A percentile compares a stretch with the other conserved stretches of the same genome.
Evolutionary conservation across 2,329 filamentous ascomycete genomes (phyloP).

Genomic region (Talaromyces sp.): DNA sequence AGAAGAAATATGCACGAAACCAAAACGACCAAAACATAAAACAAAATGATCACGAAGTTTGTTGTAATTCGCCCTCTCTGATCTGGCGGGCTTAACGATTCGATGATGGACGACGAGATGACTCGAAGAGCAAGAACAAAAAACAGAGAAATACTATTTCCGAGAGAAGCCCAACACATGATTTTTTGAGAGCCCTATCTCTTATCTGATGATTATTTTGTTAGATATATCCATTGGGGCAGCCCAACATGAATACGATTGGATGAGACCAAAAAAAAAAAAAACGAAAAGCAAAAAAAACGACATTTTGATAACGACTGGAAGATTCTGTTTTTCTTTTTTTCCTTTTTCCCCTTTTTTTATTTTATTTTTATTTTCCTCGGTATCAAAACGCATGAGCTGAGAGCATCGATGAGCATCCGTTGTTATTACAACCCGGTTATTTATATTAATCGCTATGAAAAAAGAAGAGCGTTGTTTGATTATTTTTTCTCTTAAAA

Average conservation of each 20-base stretch:
- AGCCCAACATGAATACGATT: conserved; percentile 14
- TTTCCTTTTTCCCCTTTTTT: neutral
- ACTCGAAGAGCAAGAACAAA: conserved; percentile 33
- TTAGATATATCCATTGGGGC: conserved; percentile 14
- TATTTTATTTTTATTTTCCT: neutral
- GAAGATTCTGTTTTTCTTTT: neutral
- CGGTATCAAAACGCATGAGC: neutral
- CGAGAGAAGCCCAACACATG: neutral
- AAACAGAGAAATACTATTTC: conserved; percentile 25
- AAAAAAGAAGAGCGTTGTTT: neutral
- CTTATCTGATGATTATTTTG: conserved; percentile 2
- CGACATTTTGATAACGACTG: neutral
- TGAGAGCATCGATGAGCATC: neutral
- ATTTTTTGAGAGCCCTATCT: conserved; percentile 1
- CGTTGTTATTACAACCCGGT: neutral
- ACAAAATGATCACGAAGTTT: conserved; percentile 32
- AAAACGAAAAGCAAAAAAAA: neutral
- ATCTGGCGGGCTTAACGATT: conserved; percentile 42
- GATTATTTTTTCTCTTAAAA: neutral
- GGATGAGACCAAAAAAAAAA: conserved; percentile 7
- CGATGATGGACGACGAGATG: conserved; percentile 46
- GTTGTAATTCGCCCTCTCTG: conserved; percentile 32
- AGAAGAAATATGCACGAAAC: neutral
- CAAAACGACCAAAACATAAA: neutral
- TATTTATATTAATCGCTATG: conserved; percentile 1